Conservation (phyloP, 2,329 filamentous ascomycete genomes). For the Fusarium begoniae region DNA sequence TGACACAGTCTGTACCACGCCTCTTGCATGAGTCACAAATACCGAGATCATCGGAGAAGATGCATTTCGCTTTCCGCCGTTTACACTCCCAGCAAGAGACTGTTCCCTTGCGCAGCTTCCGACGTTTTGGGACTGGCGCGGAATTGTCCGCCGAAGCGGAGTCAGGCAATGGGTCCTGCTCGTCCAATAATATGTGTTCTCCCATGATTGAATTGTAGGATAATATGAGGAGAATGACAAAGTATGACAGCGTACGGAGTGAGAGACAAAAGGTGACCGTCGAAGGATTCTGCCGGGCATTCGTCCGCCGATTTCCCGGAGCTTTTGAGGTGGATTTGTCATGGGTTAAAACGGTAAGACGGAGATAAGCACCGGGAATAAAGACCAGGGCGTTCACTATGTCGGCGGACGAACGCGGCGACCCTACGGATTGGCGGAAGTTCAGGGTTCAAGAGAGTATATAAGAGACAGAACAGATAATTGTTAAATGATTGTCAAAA, state of each 20-base stretch:
- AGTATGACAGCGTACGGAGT: neutral
- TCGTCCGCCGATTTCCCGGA: conserved; percentile 34
- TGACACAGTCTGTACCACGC: conserved; percentile 55
- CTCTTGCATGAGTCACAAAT: conserved; percentile 57
- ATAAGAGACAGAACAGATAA: neutral
- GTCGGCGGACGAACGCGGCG: neutral
- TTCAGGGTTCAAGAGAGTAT: neutral
- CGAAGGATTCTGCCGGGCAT: neutral
- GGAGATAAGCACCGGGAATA: neutral
- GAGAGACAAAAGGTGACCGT: neutral
- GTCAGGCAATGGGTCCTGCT: neutral
- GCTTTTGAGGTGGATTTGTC: conserved; percentile 9
- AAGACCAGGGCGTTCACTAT: neutral
- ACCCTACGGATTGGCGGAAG: neutral
- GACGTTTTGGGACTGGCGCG: conserved; percentile 24
- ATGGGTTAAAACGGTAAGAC: neutral
- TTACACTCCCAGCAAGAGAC: conserved; percentile 68
- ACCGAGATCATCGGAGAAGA: conserved; percentile 50
- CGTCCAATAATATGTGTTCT: conserved; percentile 5
- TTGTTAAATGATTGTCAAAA: rapidly evolving
- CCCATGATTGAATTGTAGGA: conserved; percentile 11
- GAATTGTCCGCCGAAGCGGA: neutral
- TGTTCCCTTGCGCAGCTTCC: conserved; percentile 62
- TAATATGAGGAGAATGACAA: neutral
- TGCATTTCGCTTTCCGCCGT: conserved; percentile 62